Conservation (phyloP, 352 stramenopile species). For the Peronospora destructor region DNA sequence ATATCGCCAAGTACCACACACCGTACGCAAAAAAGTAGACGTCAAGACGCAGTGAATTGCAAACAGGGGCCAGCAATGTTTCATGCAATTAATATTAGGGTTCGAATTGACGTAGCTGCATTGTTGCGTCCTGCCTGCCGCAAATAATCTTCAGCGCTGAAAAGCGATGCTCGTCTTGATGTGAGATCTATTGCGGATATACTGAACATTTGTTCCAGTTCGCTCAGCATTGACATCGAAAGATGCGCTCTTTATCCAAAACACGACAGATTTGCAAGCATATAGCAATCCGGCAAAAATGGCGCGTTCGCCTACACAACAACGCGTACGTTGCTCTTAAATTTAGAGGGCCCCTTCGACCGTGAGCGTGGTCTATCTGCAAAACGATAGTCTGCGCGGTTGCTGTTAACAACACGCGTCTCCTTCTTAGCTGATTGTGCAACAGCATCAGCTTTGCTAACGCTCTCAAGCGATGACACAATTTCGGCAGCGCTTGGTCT, state of each 20-base stretch:
- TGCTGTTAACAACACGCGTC: slow-evolving; percentile 67
- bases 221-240: slow-evolving; percentile 4
- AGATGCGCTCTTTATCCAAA: slow-evolving; percentile 19
- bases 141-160: slow-evolving; percentile 13
- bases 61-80: slow-evolving; percentile 9
- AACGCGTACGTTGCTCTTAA: slow-evolving; percentile 65
- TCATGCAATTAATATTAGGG: slow-evolving; percentile 33
- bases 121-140: slow-evolving; percentile 8
- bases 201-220: slow-evolving; percentile 7
- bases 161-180: background rate
- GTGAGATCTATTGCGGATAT: background rate
- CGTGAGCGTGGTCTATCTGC: slow-evolving; percentile 44
- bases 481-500: slow-evolving; percentile 77
- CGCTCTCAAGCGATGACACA: slow-evolving; percentile 69
- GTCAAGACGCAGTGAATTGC: slow-evolving; percentile 16
- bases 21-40: slow-evolving; percentile 23
- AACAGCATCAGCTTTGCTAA: slow-evolving; percentile 64
- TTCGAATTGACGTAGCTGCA: slow-evolving; percentile 21
- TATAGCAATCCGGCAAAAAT: slow-evolving; percentile 10
- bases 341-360: slow-evolving; percentile 45
- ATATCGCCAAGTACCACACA: slow-evolving; percentile 33
- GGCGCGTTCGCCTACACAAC: slow-evolving; percentile 17
- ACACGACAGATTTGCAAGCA: slow-evolving; percentile 9
- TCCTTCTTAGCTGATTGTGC: slow-evolving; percentile 61
- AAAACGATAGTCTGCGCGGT: slow-evolving; percentile 74